phyloP scores from a whole-genome alignment of 1,284 basidiomycete species.

The Tetrapyrgos nigripes region DNA sequence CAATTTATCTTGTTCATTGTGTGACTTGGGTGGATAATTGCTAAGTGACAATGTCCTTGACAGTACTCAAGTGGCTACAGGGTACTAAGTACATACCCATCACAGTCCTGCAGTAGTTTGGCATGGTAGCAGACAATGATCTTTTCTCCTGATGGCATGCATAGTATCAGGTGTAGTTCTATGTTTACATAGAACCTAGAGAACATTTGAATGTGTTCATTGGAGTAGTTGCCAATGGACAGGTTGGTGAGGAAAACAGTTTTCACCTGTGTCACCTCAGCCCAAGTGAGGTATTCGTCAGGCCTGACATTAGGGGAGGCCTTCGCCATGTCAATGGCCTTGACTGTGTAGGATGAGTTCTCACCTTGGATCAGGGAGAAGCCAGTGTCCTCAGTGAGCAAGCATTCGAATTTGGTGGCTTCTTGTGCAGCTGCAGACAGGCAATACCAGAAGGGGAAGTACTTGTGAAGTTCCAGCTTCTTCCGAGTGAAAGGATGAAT shows the following conservation, averaged over 20 bases:
- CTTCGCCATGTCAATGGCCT: not conserved
- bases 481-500: conserved; percentile 1
- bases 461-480: not conserved
- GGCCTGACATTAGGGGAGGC: conserved; percentile 4
- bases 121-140: no score
- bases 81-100: no score
- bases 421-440: not conserved
- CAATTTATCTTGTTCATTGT: no score
- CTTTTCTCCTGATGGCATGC: no score
- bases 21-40: no score
- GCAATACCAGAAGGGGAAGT: conserved; percentile 7
- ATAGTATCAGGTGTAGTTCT: no score
- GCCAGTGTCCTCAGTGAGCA: not conserved
- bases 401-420: not conserved
- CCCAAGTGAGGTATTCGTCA: not conserved
- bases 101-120: no score
- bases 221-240: not conserved
- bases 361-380: not conserved
- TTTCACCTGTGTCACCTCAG: not conserved
- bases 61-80: no score
- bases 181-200: conserved; percentile 6
- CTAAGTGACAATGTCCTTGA: no score
- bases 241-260: conserved; percentile 1
- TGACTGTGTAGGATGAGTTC: not conserved
- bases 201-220: not conserved